phyloP scores from a whole-genome alignment of 2,329 filamentous ascomycete genomes.

The Aspergillus nomiae region DNA sequence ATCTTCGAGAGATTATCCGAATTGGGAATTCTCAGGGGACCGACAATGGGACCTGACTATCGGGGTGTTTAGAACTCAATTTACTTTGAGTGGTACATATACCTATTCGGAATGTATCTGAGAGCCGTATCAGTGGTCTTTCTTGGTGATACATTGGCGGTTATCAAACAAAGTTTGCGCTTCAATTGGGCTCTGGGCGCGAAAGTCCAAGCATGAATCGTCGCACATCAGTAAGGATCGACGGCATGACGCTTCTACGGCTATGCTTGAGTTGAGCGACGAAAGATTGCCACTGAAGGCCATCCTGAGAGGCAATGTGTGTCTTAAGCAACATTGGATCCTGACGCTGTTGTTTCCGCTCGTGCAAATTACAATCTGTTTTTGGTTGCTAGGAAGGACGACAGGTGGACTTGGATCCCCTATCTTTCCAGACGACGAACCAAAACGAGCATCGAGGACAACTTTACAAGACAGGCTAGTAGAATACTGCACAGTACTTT shows the following conservation, averaged over 20 bases:
- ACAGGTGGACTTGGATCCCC: background rate
- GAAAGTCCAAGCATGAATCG: background rate
- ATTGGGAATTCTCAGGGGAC: background rate
- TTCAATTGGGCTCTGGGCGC: background rate
- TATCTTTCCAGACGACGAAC: background rate
- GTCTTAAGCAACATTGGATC: background rate
- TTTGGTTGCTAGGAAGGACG: background rate
- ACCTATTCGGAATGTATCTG: background rate
- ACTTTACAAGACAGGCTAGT: background rate
- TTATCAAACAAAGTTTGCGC: background rate
- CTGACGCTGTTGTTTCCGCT: background rate
- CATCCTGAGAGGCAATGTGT: background rate
- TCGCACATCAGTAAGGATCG: background rate
- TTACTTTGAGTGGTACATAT: background rate
- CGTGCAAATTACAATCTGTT: background rate
- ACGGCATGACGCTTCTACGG: background rate
- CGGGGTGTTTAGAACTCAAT: background rate
- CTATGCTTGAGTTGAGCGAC: background rate
- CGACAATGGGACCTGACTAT: background rate
- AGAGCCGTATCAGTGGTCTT: too few relatives aligned
- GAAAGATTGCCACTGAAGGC: background rate
- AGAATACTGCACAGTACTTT: background rate
- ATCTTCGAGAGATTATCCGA: slow-evolving; percentile 10
- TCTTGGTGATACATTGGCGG: background rate
- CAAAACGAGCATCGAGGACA: background rate